Evolutionary conservation across 495 filamentous ascomycete genomes (phyloP), one percentile per base, ranked within the genome.

Genomic region (Jackrogersella minutella): DNA sequence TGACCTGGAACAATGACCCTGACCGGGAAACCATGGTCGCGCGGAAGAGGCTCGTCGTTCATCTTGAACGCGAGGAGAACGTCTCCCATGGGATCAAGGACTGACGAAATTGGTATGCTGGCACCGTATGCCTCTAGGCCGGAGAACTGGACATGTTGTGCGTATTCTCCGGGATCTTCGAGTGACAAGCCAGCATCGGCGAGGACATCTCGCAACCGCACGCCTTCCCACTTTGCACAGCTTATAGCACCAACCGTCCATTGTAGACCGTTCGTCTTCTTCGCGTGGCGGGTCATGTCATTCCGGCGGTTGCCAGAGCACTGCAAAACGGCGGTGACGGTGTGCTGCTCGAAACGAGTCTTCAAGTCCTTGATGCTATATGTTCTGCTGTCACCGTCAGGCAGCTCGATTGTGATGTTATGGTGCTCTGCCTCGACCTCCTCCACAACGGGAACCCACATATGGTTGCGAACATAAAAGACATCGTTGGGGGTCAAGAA

Each of bases 391-490:
- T 82, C 77, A 22, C 87, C 86, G 58, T 84, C 83, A 0, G 75
- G 77, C 5, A 89, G 74, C 74, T 89, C 85, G 28, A 88, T 65
- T 3, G 77, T 79, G 5, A 90, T 59, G 0, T 64, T 75, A 47
- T 88, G 80, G 7, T 78, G 70, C 1, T 78, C 79, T 2, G 75
- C 79, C 7, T 77, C 70, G 28, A 69, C 44, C 11, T 76, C 73
- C 21, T 77, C 68, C 1, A 85, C 70, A 43, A 78, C 75, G 0
- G 87, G 87, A 50, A 88, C 86, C 80, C 84, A 83, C 73, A 87
- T 82, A 73, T 90, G 87, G 63, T 87, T 85, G 2, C 87, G 79
- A 2, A 89, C 81, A 64, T 88, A 90, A 69, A 87, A 87, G 4
- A 85, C 60, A 7, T 76, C 70, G 14, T 79, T 82, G 0, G 82